phyloP scores from a whole-genome alignment of 768 basidiomycete species.

The Lactifluus piperatus region DNA sequence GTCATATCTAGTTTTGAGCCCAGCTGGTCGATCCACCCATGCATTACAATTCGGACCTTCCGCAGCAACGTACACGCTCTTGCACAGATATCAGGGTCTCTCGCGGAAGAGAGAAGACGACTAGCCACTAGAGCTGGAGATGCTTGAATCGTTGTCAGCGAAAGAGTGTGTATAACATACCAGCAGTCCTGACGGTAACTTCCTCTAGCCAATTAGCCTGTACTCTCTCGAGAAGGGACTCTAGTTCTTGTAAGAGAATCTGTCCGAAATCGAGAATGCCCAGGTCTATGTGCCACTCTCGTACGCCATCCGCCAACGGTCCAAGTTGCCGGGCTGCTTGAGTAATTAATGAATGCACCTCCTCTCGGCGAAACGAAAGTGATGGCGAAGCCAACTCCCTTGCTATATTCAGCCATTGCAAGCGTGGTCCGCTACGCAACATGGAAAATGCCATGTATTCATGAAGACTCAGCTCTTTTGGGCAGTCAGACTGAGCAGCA shows the following conservation, averaged over 20 bases:
- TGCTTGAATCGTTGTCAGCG: neutral
- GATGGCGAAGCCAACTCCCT: neutral
- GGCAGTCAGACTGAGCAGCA: slow-evolving; percentile 21
- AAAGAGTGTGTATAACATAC: neutral
- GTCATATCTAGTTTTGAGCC: neutral
- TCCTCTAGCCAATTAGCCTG: neutral
- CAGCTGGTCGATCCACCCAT: neutral
- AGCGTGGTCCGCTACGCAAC: slow-evolving; percentile 34
- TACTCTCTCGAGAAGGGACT: neutral
- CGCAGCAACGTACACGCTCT: neutral
- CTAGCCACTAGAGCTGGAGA: neutral
- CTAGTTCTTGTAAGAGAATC: neutral
- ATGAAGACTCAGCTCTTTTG: slow-evolving; percentile 25
- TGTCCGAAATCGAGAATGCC: neutral
- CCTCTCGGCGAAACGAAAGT: neutral
- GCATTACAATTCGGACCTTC: neutral
- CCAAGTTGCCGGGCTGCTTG: neutral
- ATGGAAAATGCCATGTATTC: slow-evolving; percentile 38
- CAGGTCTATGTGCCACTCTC: neutral
- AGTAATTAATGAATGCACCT: neutral
- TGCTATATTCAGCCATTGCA: slow-evolving; percentile 41
- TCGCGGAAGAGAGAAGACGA: neutral
- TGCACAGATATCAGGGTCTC: neutral
- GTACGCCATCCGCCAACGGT: neutral
- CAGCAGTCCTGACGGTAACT: neutral